A percentile compares a stretch with the other conserved stretches of the same genome.
Evolutionary conservation across 2,329 filamentous ascomycete species (phyloP).

Genomic region (Penicillium sp.): DNA sequence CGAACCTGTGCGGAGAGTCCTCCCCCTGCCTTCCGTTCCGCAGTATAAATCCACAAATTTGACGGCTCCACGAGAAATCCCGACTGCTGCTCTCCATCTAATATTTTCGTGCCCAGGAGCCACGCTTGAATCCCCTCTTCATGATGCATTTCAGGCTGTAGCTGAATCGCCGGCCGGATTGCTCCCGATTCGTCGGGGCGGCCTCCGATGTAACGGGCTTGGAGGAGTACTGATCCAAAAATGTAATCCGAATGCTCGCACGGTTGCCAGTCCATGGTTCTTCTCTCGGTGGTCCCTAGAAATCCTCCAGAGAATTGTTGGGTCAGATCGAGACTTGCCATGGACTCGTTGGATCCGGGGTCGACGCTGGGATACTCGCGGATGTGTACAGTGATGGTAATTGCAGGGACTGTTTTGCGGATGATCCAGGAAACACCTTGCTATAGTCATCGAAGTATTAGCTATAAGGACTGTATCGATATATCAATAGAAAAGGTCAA

Average conservation of each 20-base stretch:
- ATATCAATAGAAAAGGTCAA: too few species aligned
- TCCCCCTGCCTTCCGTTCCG: not conserved
- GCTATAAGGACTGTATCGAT: too few species aligned
- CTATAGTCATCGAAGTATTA: not conserved
- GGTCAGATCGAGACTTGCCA: not conserved
- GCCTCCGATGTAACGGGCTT: not conserved
- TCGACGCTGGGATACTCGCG: not conserved
- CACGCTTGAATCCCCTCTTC: not conserved
- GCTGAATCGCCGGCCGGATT: not conserved
- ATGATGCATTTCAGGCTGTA: not conserved
- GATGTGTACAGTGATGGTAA: not conserved
- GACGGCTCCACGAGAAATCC: not conserved
- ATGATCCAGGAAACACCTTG: not conserved
- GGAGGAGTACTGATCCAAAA: not conserved
- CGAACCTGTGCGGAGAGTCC: not conserved
- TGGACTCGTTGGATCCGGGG: not conserved
- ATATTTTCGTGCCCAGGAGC: not conserved
- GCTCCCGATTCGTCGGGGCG: not conserved
- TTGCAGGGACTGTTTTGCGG: not conserved
- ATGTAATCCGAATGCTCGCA: not conserved
- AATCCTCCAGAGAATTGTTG: not conserved
- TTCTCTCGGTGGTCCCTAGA: not conserved
- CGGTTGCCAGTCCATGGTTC: not conserved
- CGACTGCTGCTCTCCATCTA: not conserved
- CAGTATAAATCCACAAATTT: not conserved